These are phyloP conservation scores for Fusarium decemcellulare DNA, from an alignment of 2,329 filamentous ascomycete genomes.

Conservation along the genomic window DNA sequence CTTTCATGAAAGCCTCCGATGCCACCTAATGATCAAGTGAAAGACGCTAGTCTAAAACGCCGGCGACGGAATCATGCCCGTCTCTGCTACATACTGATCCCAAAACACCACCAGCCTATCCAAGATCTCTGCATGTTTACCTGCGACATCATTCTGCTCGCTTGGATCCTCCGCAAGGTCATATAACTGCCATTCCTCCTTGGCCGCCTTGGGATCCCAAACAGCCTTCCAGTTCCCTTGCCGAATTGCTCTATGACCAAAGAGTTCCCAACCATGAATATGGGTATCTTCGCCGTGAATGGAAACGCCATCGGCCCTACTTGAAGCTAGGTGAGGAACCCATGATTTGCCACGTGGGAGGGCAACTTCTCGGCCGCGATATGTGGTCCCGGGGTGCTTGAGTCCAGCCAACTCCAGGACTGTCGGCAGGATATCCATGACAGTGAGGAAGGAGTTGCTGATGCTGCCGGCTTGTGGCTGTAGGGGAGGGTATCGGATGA, in stretches of 20 bases:
- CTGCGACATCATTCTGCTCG: constrained; percentile 15
- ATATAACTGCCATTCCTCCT: constrained; percentile 24
- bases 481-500: constrained; percentile 47
- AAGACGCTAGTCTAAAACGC: no score
- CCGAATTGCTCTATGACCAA: constrained; percentile 66
- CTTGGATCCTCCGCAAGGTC: constrained; percentile 15
- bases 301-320: background rate
- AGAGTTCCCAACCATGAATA: constrained; percentile 69
- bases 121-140: constrained; percentile 1
- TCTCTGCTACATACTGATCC: constrained; percentile 14
- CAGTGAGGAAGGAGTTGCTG: constrained; percentile 49
- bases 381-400: constrained; percentile 52
- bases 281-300: constrained; percentile 54
- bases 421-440: constrained; percentile 65
- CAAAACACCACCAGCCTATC: constrained; percentile 14
- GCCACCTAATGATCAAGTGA: no score
- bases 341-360: constrained; percentile 24
- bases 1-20: no score
- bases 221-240: constrained; percentile 70
- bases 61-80: constrained; percentile 14
- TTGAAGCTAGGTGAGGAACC: constrained; percentile 8
- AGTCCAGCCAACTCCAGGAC: constrained; percentile 62
- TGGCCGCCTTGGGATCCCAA: constrained; percentile 57
- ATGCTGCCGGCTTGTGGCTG: constrained; percentile 55
- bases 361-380: constrained; percentile 39